phyloP scores from a whole-genome alignment of 2,329 filamentous ascomycete species.

The Talaromyces rugulosus region DNA sequence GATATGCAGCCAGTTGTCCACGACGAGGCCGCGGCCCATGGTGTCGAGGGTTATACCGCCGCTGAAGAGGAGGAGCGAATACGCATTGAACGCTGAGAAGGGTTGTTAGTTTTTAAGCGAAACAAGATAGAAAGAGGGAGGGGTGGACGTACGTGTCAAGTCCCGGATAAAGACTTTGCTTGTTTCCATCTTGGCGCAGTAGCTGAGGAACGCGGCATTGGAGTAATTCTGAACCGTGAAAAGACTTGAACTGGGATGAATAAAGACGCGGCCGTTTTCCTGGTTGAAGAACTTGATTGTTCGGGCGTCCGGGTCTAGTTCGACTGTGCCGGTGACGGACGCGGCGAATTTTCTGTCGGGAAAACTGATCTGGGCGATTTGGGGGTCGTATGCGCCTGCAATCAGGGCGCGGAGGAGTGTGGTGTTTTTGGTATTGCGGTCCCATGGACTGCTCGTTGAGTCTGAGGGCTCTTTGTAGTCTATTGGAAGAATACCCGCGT shows the following conservation, averaged over 20 bases:
- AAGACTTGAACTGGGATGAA: constrained; percentile 83
- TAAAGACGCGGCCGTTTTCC: constrained; percentile 81
- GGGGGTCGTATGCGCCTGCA: constrained; percentile 72
- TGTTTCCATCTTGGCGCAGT: constrained; percentile 88
- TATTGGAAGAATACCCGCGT: constrained; percentile 71
- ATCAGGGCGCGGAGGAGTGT: constrained; percentile 64
- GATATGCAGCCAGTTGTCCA: constrained; percentile 85
- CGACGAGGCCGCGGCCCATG: constrained; percentile 75
- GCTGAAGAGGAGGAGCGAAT: constrained; percentile 81
- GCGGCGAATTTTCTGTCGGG: constrained; percentile 93
- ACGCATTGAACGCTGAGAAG: constrained; percentile 69
- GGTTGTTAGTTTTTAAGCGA: background rate
- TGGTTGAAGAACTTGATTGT: constrained; percentile 91
- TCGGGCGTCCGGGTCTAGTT: constrained; percentile 85
- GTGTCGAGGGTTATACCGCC: constrained; percentile 84
- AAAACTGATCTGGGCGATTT: constrained; percentile 86
- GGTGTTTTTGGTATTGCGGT: constrained; percentile 32
- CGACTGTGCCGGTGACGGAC: constrained; percentile 82
- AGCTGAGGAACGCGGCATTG: constrained; percentile 74
- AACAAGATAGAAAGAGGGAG: background rate
- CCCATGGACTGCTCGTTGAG: constrained; percentile 40
- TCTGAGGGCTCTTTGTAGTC: constrained; percentile 37
- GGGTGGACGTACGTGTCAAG: constrained; percentile 66
- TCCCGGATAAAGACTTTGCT: constrained; percentile 90
- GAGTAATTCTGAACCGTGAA: constrained; percentile 79